Evolutionary conservation across 192 early-diverging fungal genomes (phyloP).

Genomic region (Linnemannia schmuckeri): DNA sequence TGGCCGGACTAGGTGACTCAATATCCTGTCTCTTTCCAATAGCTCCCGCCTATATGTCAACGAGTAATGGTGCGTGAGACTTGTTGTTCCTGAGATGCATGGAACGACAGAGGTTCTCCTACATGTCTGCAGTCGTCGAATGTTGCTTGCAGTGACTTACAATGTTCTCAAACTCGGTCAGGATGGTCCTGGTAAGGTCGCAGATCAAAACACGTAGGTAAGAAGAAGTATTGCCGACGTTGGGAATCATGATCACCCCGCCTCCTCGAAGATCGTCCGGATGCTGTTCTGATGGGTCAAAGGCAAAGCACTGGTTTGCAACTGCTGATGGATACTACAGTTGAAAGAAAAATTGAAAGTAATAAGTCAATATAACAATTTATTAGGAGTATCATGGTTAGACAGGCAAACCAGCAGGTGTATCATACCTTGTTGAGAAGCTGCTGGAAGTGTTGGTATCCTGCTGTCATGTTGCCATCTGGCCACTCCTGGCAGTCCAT

Average conservation of each 20-base stretch:
- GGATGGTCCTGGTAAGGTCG: constrained; percentile 80
- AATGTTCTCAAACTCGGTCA: constrained; percentile 74
- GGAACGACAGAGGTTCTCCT: neutral
- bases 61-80: neutral
- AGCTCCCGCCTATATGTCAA: constrained; percentile 56
- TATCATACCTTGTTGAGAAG: constrained; percentile 70
- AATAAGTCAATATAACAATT: neutral
- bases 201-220: constrained; percentile 84
- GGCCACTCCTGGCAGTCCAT: constrained; percentile 83
- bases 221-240: constrained; percentile 82
- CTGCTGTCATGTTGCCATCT: constrained; percentile 67
- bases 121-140: too few relatives aligned
- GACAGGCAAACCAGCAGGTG: neutral
- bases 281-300: constrained; percentile 82
- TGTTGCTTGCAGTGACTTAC: constrained; percentile 51
- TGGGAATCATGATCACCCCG: constrained; percentile 83
- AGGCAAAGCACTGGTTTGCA: constrained; percentile 82
- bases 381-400: neutral
- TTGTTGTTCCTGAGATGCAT: neutral
- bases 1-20: constrained; percentile 55
- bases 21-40: constrained; percentile 74
- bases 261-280: constrained; percentile 75
- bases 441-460: constrained; percentile 71
- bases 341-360: neutral
- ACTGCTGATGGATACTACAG: constrained; percentile 77